Conservation (phyloP, 2,329 filamentous ascomycete genomes). For the Arachnopeziza araneosa region DNA sequence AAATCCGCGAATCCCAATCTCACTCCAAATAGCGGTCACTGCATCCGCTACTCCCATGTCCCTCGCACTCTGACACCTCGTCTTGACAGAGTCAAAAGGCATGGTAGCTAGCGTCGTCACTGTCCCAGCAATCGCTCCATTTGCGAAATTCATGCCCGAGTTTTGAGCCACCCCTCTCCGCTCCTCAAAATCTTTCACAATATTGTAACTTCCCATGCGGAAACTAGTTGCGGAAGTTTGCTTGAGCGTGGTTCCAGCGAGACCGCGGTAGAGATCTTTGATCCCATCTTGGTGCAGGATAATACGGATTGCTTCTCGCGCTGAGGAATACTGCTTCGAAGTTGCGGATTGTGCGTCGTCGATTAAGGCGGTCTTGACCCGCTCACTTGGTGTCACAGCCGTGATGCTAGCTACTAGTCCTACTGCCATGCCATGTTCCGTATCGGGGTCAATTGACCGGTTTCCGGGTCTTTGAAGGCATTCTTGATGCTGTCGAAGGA, state of each 20-base stretch:
- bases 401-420: constrained; percentile 56
- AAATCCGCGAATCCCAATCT: constrained; percentile 54
- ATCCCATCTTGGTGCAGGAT: constrained; percentile 38
- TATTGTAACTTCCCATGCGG: constrained; percentile 44
- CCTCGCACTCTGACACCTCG: constrained; percentile 52
- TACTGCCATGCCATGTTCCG: constrained; percentile 59
- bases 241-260: constrained; percentile 42
- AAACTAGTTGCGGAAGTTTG: constrained; percentile 43
- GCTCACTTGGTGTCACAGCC: constrained; percentile 63
- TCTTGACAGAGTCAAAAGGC: constrained; percentile 61
- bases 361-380: constrained; percentile 59
- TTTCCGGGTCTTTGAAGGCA: constrained; percentile 44
- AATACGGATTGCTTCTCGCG: constrained; percentile 23
- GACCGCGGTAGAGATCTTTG: constrained; percentile 39
- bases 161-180: constrained; percentile 19
- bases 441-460: constrained; percentile 48
- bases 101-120: constrained; percentile 56
- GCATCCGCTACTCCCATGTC: constrained; percentile 54
- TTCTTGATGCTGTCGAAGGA: constrained; percentile 62
- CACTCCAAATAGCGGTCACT: constrained; percentile 45
- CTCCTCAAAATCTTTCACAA: constrained; percentile 31
- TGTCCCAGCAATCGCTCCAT: constrained; percentile 54
- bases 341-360: constrained; percentile 16
- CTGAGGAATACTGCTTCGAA: no score
- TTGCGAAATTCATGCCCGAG: constrained; percentile 52